phyloP scores from a whole-genome alignment of 2,329 filamentous ascomycete species.

The Rosellinia necatrix region DNA sequence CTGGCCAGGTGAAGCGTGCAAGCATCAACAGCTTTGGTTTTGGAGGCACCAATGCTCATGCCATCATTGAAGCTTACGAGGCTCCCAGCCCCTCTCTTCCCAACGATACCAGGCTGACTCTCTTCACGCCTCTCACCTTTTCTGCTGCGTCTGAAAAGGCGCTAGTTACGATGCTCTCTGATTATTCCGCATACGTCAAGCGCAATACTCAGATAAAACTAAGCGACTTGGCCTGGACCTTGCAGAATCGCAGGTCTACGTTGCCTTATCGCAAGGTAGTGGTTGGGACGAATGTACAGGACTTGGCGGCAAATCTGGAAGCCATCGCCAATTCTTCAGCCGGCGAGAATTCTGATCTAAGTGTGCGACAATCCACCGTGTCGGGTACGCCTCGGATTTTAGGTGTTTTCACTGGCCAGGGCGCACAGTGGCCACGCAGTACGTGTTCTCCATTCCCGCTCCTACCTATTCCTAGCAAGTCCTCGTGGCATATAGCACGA shows the following conservation, averaged over 20 bases:
- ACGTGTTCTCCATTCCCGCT: too few species aligned
- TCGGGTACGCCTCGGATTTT: slow-evolving; percentile 20
- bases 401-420: slow-evolving; percentile 37
- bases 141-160: slow-evolving; percentile 26
- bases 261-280: neutral
- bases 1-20: slow-evolving; percentile 26
- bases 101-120: too few species aligned
- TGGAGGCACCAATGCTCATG: slow-evolving; percentile 17
- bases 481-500: too few species aligned
- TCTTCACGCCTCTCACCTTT: slow-evolving; percentile 25
- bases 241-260: slow-evolving; percentile 7
- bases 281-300: neutral
- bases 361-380: neutral
- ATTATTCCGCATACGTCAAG: slow-evolving; percentile 4
- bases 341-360: neutral
- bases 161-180: slow-evolving; percentile 13
- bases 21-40: slow-evolving; percentile 26
- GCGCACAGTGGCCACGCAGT: slow-evolving; percentile 36
- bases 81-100: too few species aligned
- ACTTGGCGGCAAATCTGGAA: slow-evolving; percentile 3
- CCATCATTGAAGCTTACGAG: slow-evolving; percentile 13
- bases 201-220: neutral
- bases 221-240: slow-evolving; percentile 19
- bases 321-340: slow-evolving; percentile 20
- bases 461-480: too few species aligned